phyloP scores from a whole-genome alignment of 495 filamentous ascomycete genomes.

The Penicillium samsonianum region DNA sequence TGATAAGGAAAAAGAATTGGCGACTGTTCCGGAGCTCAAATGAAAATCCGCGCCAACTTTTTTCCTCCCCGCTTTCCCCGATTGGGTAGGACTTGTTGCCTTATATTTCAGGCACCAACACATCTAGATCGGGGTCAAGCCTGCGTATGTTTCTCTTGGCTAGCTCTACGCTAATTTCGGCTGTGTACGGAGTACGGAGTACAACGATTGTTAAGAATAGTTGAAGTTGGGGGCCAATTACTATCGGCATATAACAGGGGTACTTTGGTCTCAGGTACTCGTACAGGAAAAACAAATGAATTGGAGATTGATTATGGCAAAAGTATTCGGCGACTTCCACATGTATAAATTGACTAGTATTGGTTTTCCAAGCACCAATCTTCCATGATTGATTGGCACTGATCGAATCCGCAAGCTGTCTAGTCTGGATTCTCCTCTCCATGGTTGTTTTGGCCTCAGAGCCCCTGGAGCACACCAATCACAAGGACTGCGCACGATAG shows the following conservation, averaged over 20 bases:
- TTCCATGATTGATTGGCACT: background rate
- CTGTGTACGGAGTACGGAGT: background rate
- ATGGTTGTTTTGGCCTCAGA: background rate
- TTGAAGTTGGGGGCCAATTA: background rate
- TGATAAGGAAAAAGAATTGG: conserved; percentile 15
- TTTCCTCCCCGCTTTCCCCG: conserved; percentile 42
- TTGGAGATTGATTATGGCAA: background rate
- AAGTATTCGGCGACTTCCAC: background rate
- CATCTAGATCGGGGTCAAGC: conserved; percentile 4
- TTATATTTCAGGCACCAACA: conserved; percentile 12
- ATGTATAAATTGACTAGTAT: background rate
- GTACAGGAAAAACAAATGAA: background rate
- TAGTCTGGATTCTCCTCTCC: background rate
- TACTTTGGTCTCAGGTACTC: background rate
- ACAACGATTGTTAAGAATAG: background rate
- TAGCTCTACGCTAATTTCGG: background rate
- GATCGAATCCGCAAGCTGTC: background rate
- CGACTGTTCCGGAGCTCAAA: conserved; percentile 23
- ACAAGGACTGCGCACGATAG: background rate
- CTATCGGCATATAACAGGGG: background rate
- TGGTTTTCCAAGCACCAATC: background rate
- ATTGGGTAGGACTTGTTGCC: conserved; percentile 25
- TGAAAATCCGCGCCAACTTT: conserved; percentile 44
- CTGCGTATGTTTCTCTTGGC: background rate
- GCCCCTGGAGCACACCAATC: conserved; percentile 17